Conservation (phyloP, 78 protist genomes). For the Dictyostelium capitatum region DNA sequence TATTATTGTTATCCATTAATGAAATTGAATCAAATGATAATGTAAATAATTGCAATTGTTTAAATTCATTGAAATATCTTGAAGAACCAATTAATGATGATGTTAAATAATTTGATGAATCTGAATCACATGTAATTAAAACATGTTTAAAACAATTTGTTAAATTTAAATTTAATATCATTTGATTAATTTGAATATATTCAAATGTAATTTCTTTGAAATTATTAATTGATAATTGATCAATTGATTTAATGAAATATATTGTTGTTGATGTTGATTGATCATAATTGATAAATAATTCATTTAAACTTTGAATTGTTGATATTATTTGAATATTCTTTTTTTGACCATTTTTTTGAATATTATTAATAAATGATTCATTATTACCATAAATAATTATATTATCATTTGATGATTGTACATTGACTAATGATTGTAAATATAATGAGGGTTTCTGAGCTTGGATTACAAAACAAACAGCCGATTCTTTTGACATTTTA, state of each 20-base stretch:
- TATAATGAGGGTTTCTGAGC: not conserved
- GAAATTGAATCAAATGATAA: not conserved
- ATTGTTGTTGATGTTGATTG: not conserved
- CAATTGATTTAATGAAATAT: not conserved
- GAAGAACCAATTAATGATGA: constrained; percentile 2
- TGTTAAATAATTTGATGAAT: not conserved
- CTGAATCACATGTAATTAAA: not conserved
- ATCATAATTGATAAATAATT: not conserved
- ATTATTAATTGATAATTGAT: not conserved
- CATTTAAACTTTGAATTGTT: not conserved
- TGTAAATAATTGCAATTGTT: not conserved
- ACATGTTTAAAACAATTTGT: constrained; percentile 1
- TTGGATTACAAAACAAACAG: not conserved
- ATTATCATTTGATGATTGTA: not conserved
- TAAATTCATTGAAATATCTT: constrained; percentile 1
- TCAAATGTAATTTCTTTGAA: constrained; percentile 7
- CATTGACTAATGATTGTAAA: too few species aligned
- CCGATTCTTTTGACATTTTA: not conserved
- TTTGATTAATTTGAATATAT: constrained; percentile 33
- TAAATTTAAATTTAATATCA: constrained; percentile 5
- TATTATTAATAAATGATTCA: not conserved
- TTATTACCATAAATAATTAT: not conserved
- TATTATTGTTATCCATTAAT: too few species aligned
- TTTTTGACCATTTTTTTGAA: not conserved
- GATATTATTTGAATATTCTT: not conserved